Evolutionary conservation across 768 basidiomycete genomes (phyloP), one percentile per base, ranked within the genome.

Genomic region (Russula griseocarnosa): DNA sequence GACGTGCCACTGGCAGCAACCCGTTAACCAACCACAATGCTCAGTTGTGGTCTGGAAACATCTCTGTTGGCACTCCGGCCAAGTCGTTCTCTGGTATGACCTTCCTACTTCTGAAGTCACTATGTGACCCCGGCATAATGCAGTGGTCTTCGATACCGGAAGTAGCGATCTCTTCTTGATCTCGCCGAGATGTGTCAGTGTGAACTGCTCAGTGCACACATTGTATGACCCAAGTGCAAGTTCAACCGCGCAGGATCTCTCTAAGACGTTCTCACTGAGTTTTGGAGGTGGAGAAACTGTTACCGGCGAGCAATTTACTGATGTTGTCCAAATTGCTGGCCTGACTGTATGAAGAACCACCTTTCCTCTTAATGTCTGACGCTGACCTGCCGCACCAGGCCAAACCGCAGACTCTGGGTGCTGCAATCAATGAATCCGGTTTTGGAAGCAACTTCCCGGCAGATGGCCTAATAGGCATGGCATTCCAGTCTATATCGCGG

Each of bases 271-370:
- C 66, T 40, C 63, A 8, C 67, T 80, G 13, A 1, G 36, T 1
- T 83, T 80, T 64, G 72, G 71, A 24, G 79, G 74, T 54, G 79
- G 81, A 1, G 76, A 76, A 0, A 60, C 63, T 1, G 76, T 78
- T 32, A 61, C 58, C 0, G 83, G 82, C 42, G 65, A 70, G n/a
- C 72, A 76, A 49, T 82, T 77, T 68, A 73, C 63, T 22, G 82
- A 83, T 69, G 73, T 71, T 18, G 78, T 83, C 40, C 66, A 68
- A 55, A 67, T 83, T 34, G 78, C 70, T 3, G 77, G 77, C n/a
- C 53, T 71, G 18, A 70, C 44, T 44, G 42, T 34, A 40, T 24
- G 66, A 38, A 38, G 36, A 38, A 38, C 36, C 14, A 16, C 36
- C 36, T 38, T 14, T 5, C 14, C 5, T 16, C 36, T 30, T 6